Evolutionary conservation across 1,284 basidiomycete species (phyloP).

Genomic region (Heimioporus retisporus): DNA sequence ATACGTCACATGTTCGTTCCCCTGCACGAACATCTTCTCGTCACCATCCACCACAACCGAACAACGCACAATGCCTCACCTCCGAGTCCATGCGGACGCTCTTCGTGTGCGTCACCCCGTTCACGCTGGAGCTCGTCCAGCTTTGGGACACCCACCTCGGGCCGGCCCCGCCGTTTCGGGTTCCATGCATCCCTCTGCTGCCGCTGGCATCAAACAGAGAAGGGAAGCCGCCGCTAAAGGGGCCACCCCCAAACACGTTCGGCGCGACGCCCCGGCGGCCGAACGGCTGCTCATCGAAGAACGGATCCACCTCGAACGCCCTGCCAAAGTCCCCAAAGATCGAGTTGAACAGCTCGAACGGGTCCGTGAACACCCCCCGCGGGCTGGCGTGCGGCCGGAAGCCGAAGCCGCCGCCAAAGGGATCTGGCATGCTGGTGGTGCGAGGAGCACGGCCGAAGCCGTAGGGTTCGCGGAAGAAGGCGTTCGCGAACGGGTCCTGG

Average conservation of each 20-base stretch:
- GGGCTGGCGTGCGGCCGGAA: slow-evolving; percentile 34
- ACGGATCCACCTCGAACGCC: slow-evolving; percentile 40
- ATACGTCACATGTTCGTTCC: slow-evolving; percentile 76
- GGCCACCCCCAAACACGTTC: slow-evolving; percentile 35
- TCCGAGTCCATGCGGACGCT: slow-evolving; percentile 65
- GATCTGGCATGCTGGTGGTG: too few relatives aligned
- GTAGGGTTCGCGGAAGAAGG: slow-evolving; percentile 45
- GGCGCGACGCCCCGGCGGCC: slow-evolving; percentile 32
- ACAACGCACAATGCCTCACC: slow-evolving; percentile 48
- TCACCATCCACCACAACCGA: slow-evolving; percentile 24
- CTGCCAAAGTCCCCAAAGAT: slow-evolving; percentile 65
- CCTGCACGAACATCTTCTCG: slow-evolving; percentile 52
- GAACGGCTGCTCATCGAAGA: slow-evolving; percentile 27
- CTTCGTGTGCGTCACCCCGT: slow-evolving; percentile 72
- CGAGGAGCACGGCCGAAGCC: slow-evolving; percentile 43
- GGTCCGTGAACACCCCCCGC: slow-evolving; percentile 71
- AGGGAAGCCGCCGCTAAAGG: slow-evolving; percentile 24
- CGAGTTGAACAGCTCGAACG: slow-evolving; percentile 75
- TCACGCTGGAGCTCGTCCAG: slow-evolving; percentile 62
- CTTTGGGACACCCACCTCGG: slow-evolving; percentile 62
- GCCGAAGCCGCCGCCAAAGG: slow-evolving; percentile 34
- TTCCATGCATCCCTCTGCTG: slow-evolving; percentile 25
- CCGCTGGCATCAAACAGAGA: slow-evolving; percentile 21
- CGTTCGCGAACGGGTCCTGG: slow-evolving; percentile 44
- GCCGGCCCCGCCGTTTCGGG: slow-evolving; percentile 27